Conservation (phyloP, 257 asterid genomes). For the Solanum chiquidenum region DNA sequence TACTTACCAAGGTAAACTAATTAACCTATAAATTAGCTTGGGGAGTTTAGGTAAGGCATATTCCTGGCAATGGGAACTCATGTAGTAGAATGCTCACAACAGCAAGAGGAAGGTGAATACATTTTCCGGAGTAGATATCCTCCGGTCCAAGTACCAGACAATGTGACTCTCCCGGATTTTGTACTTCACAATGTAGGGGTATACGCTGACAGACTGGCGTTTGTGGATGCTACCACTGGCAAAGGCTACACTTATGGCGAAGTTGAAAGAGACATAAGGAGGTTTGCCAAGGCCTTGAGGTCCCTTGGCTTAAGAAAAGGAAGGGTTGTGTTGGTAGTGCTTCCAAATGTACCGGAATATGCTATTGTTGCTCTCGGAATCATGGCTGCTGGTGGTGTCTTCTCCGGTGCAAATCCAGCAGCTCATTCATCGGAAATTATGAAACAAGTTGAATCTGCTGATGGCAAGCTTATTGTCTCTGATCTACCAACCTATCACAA, state of each 20-base stretch:
- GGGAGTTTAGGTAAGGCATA: neutral
- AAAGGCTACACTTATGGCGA: conserved; percentile 54
- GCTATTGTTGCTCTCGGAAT: conserved; percentile 78
- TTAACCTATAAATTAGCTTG: neutral
- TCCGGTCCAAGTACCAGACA: conserved; percentile 53
- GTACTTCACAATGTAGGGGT: conserved; percentile 49
- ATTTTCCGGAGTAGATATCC: conserved; percentile 68
- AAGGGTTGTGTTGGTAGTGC: conserved; percentile 59
- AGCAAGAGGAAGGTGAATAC: conserved; percentile 26
- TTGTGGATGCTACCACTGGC: conserved; percentile 66
- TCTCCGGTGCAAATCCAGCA: conserved; percentile 83
- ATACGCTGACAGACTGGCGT: conserved; percentile 52
- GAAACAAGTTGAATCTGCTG: conserved; percentile 88
- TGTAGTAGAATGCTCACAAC: conserved; percentile 9
- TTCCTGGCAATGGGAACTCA: conserved; percentile 34
- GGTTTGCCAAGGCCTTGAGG: conserved; percentile 79
- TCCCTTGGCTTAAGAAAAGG: conserved; percentile 85
- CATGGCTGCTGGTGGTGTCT: conserved; percentile 88
- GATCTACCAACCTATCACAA: conserved; percentile 69
- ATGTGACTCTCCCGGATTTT: conserved; percentile 66
- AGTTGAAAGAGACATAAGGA: conserved; percentile 45
- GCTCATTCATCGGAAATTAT: conserved; percentile 61
- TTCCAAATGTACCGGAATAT: conserved; percentile 74
- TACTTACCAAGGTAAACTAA: neutral
- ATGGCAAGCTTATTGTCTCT: conserved; percentile 70